Percentiles rank a stretch among this genome's conserved stretches.
These are phyloP conservation scores for Boletus vermiculosoides DNA, from an alignment of 768 basidiomycete genomes.

Conservation along the genomic window DNA sequence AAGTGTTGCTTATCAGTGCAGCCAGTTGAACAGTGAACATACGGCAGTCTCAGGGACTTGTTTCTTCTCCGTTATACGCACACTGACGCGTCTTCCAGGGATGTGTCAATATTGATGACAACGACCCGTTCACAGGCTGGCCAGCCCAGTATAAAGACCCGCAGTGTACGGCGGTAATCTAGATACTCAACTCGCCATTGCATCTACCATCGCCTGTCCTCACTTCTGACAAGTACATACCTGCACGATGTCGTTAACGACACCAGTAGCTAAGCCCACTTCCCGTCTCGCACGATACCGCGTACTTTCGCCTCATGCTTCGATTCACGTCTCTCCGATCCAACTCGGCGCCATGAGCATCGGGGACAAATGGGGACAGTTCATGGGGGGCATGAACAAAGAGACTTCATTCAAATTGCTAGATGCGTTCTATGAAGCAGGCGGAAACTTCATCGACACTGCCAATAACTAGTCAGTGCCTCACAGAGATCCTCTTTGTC, in stretches of 20 bases:
- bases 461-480: background rate
- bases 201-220: background rate
- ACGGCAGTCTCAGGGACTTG: background rate
- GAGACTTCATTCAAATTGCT: background rate
- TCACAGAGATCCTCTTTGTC: background rate
- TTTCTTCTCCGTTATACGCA: background rate
- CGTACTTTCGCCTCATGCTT: constrained; percentile 1
- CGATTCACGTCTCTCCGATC: background rate
- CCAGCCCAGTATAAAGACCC: background rate
- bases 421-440: background rate
- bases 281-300: background rate
- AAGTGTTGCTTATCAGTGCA: too few species aligned
- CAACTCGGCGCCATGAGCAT: background rate
- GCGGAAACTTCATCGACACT: background rate
- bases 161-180: background rate
- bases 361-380: background rate
- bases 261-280: constrained; percentile 24
- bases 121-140: too few species aligned
- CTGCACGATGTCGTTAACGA: background rate
- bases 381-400: background rate
- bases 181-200: background rate
- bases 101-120: background rate
- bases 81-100: background rate
- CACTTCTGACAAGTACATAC: background rate
- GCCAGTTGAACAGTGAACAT: too few species aligned